These are phyloP conservation scores for Lepiota subincarnata DNA, from an alignment of 768 basidiomycete species.

Conservation along the genomic window DNA sequence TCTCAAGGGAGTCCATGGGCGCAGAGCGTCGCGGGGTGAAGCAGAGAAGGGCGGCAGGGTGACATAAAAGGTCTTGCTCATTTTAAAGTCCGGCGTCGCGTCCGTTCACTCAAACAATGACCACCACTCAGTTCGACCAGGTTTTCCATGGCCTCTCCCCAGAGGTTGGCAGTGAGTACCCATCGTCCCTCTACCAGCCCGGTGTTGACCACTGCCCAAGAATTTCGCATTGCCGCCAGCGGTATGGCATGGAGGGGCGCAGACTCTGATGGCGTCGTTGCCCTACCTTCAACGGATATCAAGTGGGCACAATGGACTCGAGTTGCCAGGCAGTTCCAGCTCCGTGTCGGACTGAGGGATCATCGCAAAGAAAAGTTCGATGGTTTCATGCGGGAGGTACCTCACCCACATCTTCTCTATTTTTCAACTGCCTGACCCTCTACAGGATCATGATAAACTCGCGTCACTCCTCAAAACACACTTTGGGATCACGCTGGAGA, in stretches of 20 bases:
- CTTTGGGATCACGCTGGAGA: conserved; percentile 82
- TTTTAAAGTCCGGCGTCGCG: conserved; percentile 45
- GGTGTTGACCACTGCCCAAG: conserved; percentile 28
- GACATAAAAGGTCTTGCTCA: conserved; percentile 26
- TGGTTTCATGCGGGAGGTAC: conserved; percentile 86
- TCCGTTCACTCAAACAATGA: conserved; percentile 38
- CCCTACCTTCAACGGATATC: conserved; percentile 67
- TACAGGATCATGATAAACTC: conserved; percentile 88
- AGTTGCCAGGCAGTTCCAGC: conserved; percentile 89
- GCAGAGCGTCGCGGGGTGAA: conserved; percentile 11
- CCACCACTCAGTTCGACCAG: conserved; percentile 76
- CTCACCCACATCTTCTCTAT: conserved; percentile 16
- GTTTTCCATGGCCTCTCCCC: conserved; percentile 73
- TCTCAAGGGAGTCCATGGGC: conserved; percentile 51
- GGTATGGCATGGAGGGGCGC: conserved; percentile 95
- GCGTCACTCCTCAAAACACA: conserved; percentile 77
- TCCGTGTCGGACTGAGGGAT: conserved; percentile 78
- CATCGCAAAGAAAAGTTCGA: conserved; percentile 83
- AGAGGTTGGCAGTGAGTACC: conserved; percentile 82
- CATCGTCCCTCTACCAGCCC: background rate
- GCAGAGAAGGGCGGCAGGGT: conserved; percentile 11
- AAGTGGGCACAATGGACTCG: conserved; percentile 91
- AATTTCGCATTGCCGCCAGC: conserved; percentile 82
- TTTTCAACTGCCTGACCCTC: background rate
- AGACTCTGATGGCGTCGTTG: conserved; percentile 57